These are phyloP conservation scores for Xylaria venustula DNA, from an alignment of 495 filamentous ascomycete genomes.

Conservation along the genomic window DNA sequence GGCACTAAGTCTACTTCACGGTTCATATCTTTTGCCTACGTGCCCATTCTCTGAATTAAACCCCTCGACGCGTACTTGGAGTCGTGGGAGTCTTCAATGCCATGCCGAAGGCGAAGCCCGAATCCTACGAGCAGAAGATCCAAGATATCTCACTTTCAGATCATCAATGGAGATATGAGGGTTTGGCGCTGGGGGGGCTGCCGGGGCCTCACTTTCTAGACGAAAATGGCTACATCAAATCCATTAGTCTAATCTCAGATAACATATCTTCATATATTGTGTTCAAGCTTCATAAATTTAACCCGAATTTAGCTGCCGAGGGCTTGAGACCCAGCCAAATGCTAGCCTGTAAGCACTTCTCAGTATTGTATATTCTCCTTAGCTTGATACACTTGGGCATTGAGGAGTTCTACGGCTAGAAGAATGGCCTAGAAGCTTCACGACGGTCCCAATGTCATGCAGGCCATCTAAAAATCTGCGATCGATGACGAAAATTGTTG, in stretches of 20 bases:
- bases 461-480: neutral
- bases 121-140: neutral
- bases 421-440: too few relatives aligned
- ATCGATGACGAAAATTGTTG: neutral
- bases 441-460: too few relatives aligned
- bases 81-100: neutral
- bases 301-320: slow-evolving; percentile 37
- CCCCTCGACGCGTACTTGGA: too few relatives aligned
- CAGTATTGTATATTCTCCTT: too few relatives aligned
- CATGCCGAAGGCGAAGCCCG: neutral
- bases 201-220: neutral
- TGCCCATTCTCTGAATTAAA: too few relatives aligned
- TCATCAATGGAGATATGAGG: slow-evolving; percentile 10
- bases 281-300: slow-evolving; percentile 26
- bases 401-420: too few relatives aligned
- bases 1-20: too few relatives aligned
- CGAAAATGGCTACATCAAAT: slow-evolving; percentile 14
- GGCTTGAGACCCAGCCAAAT: slow-evolving; percentile 28
- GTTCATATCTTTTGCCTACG: too few relatives aligned
- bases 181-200: neutral
- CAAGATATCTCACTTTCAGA: slow-evolving; percentile 5
- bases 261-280: slow-evolving; percentile 29
- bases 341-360: slow-evolving; percentile 14
- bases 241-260: slow-evolving; percentile 31
- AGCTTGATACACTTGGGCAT: too few relatives aligned